Evolutionary conservation across 768 basidiomycete genomes (phyloP), one percentile per base, ranked within the genome.

Genomic region (Panaeolus papilionaceus): DNA sequence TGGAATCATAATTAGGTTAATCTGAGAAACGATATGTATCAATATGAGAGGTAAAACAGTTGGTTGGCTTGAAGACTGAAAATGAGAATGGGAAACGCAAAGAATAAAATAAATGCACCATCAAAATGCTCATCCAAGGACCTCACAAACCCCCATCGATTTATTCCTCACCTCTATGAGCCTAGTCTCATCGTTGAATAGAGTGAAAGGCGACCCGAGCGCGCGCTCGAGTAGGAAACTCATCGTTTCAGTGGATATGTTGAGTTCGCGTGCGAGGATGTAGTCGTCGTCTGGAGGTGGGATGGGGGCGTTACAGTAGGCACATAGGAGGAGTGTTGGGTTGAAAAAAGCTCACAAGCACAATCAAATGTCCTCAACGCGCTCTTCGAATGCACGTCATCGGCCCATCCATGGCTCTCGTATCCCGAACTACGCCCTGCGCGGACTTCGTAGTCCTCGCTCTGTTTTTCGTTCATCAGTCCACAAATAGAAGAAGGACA

Each of bases 151-250:
- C 23, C 23, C 23, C 23, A n/a, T n/a, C n/a, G n/a, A n/a, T n/a
- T 23, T 33, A 65, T 90, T 88, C 61, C 90, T 83, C 0, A 92
- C 93, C 72, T 94, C 92, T 91, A 95, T 93, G 74, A 94, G 94
- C 1, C 91, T 90, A 0, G 90, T 92, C 1, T 79, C 79, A 12
- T 80, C 66, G 71, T 94, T 95, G 80, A 85, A 95, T 12, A 95
- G 77, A 0, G 83, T 85, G 74, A 89, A 90, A 0, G 91, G 88
- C 10, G 80, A 82, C 2, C 76, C 75, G 74, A 85, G 79, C 0
- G 91, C 82, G 10, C 93, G 85, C n/a, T 85, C 75, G 28, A 77
- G 80, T 67, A 94, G 83, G 75, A 86, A 84, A 10, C 73, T 63
- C 0, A 74, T 76, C 3, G 88, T 79, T 26, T 89, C 83, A 0